phyloP scores from a whole-genome alignment of 2,329 filamentous ascomycete species.

The Trichophyton benhamiae region DNA sequence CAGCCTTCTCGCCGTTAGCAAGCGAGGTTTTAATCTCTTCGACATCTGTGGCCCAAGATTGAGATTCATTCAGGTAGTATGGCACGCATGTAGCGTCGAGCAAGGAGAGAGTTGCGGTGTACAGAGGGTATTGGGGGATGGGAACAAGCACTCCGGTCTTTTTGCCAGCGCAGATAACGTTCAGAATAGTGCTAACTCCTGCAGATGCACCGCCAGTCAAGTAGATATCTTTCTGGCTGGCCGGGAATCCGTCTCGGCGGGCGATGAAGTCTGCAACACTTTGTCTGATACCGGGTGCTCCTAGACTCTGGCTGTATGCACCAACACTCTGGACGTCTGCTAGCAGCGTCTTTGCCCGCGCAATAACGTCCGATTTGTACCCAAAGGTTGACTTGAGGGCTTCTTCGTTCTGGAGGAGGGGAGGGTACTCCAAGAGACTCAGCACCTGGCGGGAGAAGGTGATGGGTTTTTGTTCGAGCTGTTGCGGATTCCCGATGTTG shows the following conservation, averaged over 20 bases:
- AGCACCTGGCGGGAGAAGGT: slow-evolving; percentile 98
- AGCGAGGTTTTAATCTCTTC: slow-evolving; percentile 62
- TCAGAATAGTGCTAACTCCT: slow-evolving; percentile 84
- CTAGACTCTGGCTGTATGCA: slow-evolving; percentile 90
- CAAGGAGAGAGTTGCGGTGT: slow-evolving; percentile 81
- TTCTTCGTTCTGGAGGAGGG: slow-evolving; percentile 68
- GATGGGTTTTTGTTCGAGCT: slow-evolving; percentile 97
- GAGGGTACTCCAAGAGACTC: slow-evolving; percentile 82
- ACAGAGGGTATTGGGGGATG: slow-evolving; percentile 95
- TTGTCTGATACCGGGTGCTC: slow-evolving; percentile 72
- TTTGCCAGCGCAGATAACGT: slow-evolving; percentile 69
- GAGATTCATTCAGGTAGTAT: slow-evolving; percentile 81
- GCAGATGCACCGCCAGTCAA: slow-evolving; percentile 84
- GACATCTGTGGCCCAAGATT: slow-evolving; percentile 78
- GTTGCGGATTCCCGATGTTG: slow-evolving; percentile 98
- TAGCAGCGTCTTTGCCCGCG: slow-evolving; percentile 67
- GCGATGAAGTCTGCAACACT: slow-evolving; percentile 90
- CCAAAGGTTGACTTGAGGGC: slow-evolving; percentile 63
- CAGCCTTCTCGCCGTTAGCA: slow-evolving; percentile 59
- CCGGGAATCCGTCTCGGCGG: slow-evolving; percentile 76
- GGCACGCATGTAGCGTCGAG: slow-evolving; percentile 79
- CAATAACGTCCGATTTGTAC: slow-evolving; percentile 82
- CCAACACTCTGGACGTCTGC: slow-evolving; percentile 80
- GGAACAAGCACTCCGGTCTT: slow-evolving; percentile 79
- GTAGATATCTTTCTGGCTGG: slow-evolving; percentile 72